These are phyloP conservation scores for Calonectria honghensis DNA, from an alignment of 2,329 filamentous ascomycete genomes.

Conservation along the genomic window DNA sequence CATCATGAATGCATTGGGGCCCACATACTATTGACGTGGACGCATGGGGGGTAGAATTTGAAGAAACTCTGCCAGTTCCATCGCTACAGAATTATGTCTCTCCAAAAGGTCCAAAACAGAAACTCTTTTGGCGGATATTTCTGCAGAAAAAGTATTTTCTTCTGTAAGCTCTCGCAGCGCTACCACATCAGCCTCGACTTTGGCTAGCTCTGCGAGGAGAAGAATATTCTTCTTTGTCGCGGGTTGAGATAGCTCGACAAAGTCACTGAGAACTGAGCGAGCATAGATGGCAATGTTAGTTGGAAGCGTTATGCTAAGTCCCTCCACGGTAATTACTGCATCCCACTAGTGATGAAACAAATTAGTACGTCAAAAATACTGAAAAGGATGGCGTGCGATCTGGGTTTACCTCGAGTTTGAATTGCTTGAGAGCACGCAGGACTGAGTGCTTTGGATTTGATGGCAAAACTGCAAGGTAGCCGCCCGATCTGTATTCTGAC, in stretches of 20 bases:
- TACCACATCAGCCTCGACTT: not conserved
- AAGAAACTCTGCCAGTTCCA: slow-evolving; percentile 10
- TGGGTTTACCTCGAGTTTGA: not conserved
- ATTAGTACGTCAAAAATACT: not conserved
- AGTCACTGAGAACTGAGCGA: not conserved
- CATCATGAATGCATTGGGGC: not conserved
- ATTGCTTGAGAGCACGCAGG: not conserved
- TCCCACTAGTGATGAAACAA: not conserved
- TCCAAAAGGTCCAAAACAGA: slow-evolving; percentile 8
- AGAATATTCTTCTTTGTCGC: slow-evolving; percentile 5
- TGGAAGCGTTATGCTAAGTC: not conserved
- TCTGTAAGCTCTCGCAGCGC: not conserved
- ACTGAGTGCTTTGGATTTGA: slow-evolving; percentile 1
- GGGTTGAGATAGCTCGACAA: not conserved
- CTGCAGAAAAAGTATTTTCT: not conserved
- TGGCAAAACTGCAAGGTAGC: not conserved
- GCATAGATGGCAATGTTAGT: not conserved
- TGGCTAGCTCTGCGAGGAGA: not conserved
- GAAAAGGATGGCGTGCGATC: not conserved
- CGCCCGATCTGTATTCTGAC: not conserved
- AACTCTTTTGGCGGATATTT: slow-evolving; percentile 1
- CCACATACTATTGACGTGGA: slow-evolving; percentile 11
- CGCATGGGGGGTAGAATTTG: slow-evolving; percentile 7
- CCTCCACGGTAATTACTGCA: not conserved
- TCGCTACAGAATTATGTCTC: not conserved